These are phyloP conservation scores for Yarrowia sp. DNA, from an alignment of 805 yeast genomes.

Conservation along the genomic window DNA sequence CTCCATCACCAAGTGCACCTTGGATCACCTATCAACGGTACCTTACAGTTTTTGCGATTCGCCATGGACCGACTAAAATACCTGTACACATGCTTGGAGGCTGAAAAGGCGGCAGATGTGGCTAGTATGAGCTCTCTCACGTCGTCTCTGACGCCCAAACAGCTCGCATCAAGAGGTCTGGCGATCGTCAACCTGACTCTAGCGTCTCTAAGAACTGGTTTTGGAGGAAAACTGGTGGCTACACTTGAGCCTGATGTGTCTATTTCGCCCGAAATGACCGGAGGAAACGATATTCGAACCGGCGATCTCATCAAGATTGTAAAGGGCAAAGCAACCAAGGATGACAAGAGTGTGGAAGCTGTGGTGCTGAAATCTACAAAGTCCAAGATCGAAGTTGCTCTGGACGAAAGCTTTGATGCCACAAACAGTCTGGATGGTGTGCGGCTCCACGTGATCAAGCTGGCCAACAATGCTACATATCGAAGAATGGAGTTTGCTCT, in stretches of 20 bases:
- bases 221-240: constrained; percentile 69
- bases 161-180: constrained; percentile 65
- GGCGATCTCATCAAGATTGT: constrained; percentile 72
- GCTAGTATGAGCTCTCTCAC: constrained; percentile 47
- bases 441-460: constrained; percentile 64
- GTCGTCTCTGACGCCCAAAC: constrained; percentile 53
- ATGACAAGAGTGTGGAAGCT: constrained; percentile 47
- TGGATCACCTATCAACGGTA: too few relatives aligned
- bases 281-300: constrained; percentile 42
- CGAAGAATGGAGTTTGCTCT: constrained; percentile 70
- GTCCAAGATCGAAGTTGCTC: constrained; percentile 52
- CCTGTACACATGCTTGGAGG: background rate
- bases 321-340: constrained; percentile 11
- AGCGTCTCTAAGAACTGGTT: constrained; percentile 64
- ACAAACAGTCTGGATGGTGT: constrained; percentile 38
- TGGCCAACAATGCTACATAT: constrained; percentile 44
- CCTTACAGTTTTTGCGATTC: too few relatives aligned
- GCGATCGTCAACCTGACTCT: constrained; percentile 67
- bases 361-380: constrained; percentile 58
- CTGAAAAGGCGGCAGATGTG: constrained; percentile 52
- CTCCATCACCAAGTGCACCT: background rate
- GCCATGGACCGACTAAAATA: background rate
- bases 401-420: constrained; percentile 58
- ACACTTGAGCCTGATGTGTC: constrained; percentile 60
- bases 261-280: constrained; percentile 37